phyloP scores from a whole-genome alignment of 331 rosid species.

The Quercus phellos region DNA sequence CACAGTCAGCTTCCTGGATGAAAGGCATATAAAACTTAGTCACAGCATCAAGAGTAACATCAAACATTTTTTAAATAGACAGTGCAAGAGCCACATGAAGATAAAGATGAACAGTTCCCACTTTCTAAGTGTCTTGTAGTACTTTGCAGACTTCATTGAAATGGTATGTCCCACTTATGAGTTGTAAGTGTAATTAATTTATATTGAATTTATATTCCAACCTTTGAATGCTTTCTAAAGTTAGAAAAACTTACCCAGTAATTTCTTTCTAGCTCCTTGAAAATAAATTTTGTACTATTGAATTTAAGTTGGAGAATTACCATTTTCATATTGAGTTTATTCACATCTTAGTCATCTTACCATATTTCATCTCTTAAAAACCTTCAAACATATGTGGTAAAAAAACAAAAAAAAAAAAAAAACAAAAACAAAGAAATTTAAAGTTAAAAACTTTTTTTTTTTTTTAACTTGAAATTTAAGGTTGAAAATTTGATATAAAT shows the following conservation, averaged over 20 bases:
- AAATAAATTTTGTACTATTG: too few relatives aligned
- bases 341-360: too few relatives aligned
- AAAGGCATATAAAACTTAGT: neutral
- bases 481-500: neutral
- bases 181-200: neutral
- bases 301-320: too few relatives aligned
- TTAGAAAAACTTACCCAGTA: neutral
- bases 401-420: too few relatives aligned
- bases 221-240: neutral
- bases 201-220: neutral
- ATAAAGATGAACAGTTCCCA: neutral
- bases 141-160: neutral
- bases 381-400: too few relatives aligned
- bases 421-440: too few relatives aligned
- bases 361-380: too few relatives aligned
- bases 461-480: neutral
- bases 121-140: neutral
- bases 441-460: too few relatives aligned
- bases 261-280: too few relatives aligned
- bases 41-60: neutral
- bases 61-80: neutral
- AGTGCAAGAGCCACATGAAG: neutral
- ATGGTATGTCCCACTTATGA: neutral
- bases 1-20: constrained; percentile 69
- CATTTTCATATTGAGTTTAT: too few relatives aligned